phyloP scores from a whole-genome alignment of 1,139 yeast genomes.

The Suhomyces atakaporum region DNA sequence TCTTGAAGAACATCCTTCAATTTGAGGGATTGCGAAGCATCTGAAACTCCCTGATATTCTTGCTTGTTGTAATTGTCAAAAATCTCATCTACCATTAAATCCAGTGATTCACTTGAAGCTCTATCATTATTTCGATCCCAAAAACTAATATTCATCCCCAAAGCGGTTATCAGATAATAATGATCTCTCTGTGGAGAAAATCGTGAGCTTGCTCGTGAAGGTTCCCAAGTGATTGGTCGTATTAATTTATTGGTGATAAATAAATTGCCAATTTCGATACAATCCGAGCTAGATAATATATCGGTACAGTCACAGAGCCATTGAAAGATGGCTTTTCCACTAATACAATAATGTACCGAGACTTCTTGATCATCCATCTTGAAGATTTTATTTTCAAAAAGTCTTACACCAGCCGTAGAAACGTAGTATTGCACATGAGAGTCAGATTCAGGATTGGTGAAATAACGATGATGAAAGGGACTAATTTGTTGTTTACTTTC shows the following conservation, averaged over 20 bases:
- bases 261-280: slow-evolving; percentile 57
- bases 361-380: slow-evolving; percentile 22
- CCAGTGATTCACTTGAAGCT: background rate
- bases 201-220: slow-evolving; percentile 14
- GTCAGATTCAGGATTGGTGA: slow-evolving; percentile 88
- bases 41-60: background rate
- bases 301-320: slow-evolving; percentile 94
- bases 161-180: slow-evolving; percentile 23
- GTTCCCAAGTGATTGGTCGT: slow-evolving; percentile 31
- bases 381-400: slow-evolving; percentile 47
- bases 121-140: slow-evolving; percentile 21
- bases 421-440: slow-evolving; percentile 78
- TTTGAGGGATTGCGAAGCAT: background rate
- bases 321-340: slow-evolving; percentile 79
- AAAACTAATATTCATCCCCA: slow-evolving; percentile 23
- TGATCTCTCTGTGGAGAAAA: slow-evolving; percentile 22
- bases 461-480: slow-evolving; percentile 75
- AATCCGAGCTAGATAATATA: slow-evolving; percentile 59
- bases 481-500: slow-evolving; percentile 25
- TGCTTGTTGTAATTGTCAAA: background rate
- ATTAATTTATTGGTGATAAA: slow-evolving; percentile 56
- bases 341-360: slow-evolving; percentile 48
- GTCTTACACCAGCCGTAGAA: slow-evolving; percentile 65
- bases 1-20: slow-evolving; percentile 60
- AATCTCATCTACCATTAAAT: background rate